Base-by-base conservation (phyloP, 2,329 filamentous ascomycete species). In the Ophiostoma ulmi region DNA sequence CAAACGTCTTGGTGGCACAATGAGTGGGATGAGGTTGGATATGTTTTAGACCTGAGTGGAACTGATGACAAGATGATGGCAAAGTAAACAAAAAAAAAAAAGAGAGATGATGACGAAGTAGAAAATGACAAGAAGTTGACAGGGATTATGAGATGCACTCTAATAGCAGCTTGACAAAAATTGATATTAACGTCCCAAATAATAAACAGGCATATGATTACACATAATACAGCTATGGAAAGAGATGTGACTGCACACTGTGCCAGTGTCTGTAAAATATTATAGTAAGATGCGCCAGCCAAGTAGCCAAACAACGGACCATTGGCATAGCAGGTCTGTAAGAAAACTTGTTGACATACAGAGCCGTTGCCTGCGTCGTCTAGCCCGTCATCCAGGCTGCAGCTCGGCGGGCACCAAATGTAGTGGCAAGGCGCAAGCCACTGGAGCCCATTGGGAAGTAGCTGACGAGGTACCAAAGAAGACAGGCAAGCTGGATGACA, bases 391-490 rank as follows among this genome's bases (percentile, higher is more conserved):
- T 90, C 95, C 94, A 98, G 69, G 93, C 87, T 5, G 92, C 87
- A 52, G 96, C 91, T 77, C 94, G 87, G 77, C 90, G 90, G 26
- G 91, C 92, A 31, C 94, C 95, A 78, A 97, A 95, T 3, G 88
- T 89, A 63, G 93, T 92, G 71, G 93, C 93, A 75, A 97, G 88
- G 72, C 94, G 90, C 74, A 99, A 82, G 61, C 95, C 93, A 70
- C 90, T 91, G 71, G 91, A 92, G 58, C 95, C 95, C 94, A 98
- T 97, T 36, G 95, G 95, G 77, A 98, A 98, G 80, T 99, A 99
- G 81, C 92, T 97, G 80, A 98, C 89, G 66, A 97, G 85, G 81
- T 98, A 98, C 94, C 94, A 98, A 66, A 92, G 74, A 74, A 98
- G 83, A 73, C 91, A 91, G 69, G 90, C 89, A 70, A 98, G 84